phyloP scores from a whole-genome alignment of 768 basidiomycete species.

The Coprinopsis marcescibilis region DNA sequence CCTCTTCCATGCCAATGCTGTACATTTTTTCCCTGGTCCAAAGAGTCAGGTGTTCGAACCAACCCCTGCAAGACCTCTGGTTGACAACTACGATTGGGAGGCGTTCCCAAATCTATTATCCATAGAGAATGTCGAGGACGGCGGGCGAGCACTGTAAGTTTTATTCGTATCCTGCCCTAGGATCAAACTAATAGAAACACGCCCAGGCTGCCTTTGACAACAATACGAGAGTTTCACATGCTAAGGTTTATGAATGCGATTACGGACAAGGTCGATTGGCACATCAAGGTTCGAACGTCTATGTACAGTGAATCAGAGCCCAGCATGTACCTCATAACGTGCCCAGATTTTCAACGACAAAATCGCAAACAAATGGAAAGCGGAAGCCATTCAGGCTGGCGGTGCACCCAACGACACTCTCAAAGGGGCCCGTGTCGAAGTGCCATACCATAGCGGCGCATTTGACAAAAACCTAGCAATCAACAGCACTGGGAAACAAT shows the following conservation, averaged over 20 bases:
- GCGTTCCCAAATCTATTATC: too few species aligned
- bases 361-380: slow-evolving; percentile 13
- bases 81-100: too few species aligned
- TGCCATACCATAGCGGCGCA: background rate
- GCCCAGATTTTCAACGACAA: slow-evolving; percentile 19
- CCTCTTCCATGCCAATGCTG: too few species aligned
- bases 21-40: too few species aligned
- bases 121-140: background rate
- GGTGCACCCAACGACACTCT: background rate
- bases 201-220: slow-evolving; percentile 17
- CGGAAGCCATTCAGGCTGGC: slow-evolving; percentile 20
- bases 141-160: slow-evolving; percentile 2
- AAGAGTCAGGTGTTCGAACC: too few species aligned
- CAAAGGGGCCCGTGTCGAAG: background rate
- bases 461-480: background rate
- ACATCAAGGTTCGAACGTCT: slow-evolving; percentile 23
- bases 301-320: too few species aligned
- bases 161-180: background rate
- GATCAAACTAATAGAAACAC: background rate
- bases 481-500: background rate
- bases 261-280: slow-evolving; percentile 30
- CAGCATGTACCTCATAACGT: too few species aligned
- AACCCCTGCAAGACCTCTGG: too few species aligned
- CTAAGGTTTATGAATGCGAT: slow-evolving; percentile 28
- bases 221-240: slow-evolving; percentile 29